These are phyloP conservation scores for Phytophthora pisi DNA, from an alignment of 352 stramenopile genomes.

Conservation along the genomic window DNA sequence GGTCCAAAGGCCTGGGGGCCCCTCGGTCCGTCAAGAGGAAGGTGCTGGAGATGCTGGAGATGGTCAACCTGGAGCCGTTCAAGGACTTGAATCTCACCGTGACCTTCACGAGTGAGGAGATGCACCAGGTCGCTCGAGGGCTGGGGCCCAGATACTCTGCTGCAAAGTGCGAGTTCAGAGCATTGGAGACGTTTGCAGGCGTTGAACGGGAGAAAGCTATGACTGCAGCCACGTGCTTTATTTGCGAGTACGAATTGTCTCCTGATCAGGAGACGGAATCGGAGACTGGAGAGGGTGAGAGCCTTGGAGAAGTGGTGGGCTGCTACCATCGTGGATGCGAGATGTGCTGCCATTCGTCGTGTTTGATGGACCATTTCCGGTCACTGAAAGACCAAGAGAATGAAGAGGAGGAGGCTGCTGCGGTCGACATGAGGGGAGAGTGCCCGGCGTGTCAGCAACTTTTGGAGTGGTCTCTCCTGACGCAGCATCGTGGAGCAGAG, in stretches of 20 bases:
- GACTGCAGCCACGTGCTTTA: slow-evolving; percentile 34
- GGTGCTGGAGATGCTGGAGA: slow-evolving; percentile 68
- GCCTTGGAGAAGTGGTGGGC: slow-evolving; percentile 10
- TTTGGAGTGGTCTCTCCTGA: slow-evolving; percentile 53
- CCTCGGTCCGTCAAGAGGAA: slow-evolving; percentile 73
- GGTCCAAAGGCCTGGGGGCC: slow-evolving; percentile 46
- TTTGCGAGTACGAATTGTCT: slow-evolving; percentile 47
- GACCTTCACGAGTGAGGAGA: slow-evolving; percentile 56
- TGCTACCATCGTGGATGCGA: slow-evolving; percentile 57
- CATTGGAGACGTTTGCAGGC: slow-evolving; percentile 26
- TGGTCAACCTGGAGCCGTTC: slow-evolving; percentile 66
- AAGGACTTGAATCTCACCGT: slow-evolving; percentile 50
- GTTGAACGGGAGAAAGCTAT: background rate
- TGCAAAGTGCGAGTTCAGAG: slow-evolving; percentile 42
- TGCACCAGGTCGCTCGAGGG: slow-evolving; percentile 41
- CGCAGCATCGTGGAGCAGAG: slow-evolving; percentile 21
- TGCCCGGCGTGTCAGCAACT: slow-evolving; percentile 53
- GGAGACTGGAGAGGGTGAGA: slow-evolving; percentile 1
- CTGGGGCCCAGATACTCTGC: slow-evolving; percentile 40
- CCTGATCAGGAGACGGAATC: slow-evolving; percentile 1
- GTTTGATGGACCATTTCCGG: slow-evolving; percentile 61
- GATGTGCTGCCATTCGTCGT: slow-evolving; percentile 52
- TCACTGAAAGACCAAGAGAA: slow-evolving; percentile 29
- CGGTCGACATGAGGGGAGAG: slow-evolving; percentile 23
- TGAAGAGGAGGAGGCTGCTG: slow-evolving; percentile 1